Conservation (phyloP, 1,284 basidiomycete genomes). For the Cutaneotrichosporon curvatum region DNA sequence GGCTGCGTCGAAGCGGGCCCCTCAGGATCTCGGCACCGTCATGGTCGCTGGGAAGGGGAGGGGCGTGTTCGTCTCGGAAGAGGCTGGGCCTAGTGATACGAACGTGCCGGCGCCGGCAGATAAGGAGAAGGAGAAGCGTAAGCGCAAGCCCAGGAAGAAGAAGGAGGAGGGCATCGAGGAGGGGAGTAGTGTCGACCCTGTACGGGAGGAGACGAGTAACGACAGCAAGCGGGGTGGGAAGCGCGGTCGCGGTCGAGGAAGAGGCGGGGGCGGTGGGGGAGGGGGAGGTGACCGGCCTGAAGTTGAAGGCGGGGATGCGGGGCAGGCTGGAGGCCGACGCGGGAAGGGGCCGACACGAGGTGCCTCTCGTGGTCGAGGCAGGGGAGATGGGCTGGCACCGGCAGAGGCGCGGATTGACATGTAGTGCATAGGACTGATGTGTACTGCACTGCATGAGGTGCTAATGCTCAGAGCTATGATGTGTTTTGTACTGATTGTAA, state of each 20-base stretch:
- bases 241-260: constrained; percentile 3
- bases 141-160: constrained; percentile 10
- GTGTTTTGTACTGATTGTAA: too few relatives aligned
- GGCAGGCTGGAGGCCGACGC: not conserved
- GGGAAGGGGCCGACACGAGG: not conserved
- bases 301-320: not conserved
- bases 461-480: too few relatives aligned
- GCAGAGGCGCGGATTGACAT: constrained; percentile 18
- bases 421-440: not conserved
- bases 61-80: constrained; percentile 25
- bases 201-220: constrained; percentile 2
- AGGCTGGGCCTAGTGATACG: not conserved
- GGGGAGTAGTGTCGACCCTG: not conserved
- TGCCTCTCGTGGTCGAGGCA: not conserved
- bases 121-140: constrained; percentile 7
- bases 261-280: not conserved
- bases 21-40: constrained; percentile 17
- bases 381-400: not conserved
- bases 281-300: not conserved
- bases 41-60: constrained; percentile 40
- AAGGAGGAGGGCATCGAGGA: constrained; percentile 4
- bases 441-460: too few relatives aligned
- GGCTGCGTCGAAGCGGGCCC: constrained; percentile 29
- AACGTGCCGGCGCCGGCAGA: constrained; percentile 1
- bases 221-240: constrained; percentile 5